A percentile compares a stretch with the other conserved stretches of the same genome.
These are phyloP conservation scores for Xylariaceae sp. DNA, from an alignment of 2,329 filamentous ascomycete genomes.

Conservation along the genomic window DNA sequence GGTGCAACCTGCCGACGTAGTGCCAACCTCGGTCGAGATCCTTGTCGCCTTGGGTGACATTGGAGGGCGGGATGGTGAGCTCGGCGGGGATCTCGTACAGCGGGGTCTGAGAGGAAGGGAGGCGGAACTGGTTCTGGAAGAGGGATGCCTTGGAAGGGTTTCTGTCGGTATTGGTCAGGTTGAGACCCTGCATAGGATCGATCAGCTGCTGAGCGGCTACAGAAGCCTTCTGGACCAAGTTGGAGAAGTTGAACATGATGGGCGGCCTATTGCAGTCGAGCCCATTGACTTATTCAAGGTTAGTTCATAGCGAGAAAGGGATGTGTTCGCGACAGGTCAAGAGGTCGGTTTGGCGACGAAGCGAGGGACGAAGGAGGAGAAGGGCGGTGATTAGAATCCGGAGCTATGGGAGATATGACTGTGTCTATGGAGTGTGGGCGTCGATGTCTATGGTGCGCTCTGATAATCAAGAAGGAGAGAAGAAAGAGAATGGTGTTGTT, in stretches of 20 bases:
- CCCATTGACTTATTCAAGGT: conserved; percentile 24
- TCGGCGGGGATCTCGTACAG: conserved; percentile 96
- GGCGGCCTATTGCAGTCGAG: conserved; percentile 26
- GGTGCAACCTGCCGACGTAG: conserved; percentile 87
- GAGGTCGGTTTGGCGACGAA: neutral
- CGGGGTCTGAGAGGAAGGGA: conserved; percentile 87
- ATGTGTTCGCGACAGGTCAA: conserved; percentile 2
- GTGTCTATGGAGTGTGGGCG: no score
- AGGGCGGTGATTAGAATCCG: no score
- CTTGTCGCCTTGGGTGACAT: conserved; percentile 66
- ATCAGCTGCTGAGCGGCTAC: conserved; percentile 75
- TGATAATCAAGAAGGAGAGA: no score
- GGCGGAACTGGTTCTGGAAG: conserved; percentile 94
- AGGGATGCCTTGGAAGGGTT: conserved; percentile 87
- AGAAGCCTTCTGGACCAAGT: conserved; percentile 83
- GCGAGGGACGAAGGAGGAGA: neutral
- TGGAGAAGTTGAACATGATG: conserved; percentile 62
- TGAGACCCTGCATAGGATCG: conserved; percentile 76
- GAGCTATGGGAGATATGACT: no score
- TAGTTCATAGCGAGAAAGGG: conserved; percentile 28
- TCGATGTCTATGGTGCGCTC: no score
- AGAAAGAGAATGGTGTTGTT: no score
- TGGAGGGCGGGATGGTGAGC: conserved; percentile 76
- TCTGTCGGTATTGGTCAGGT: conserved; percentile 68
- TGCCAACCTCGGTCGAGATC: conserved; percentile 73